Percentiles rank a stretch among this genome's conserved stretches.
Conservation (phyloP, 306 rosid species). For the peach (Prunus persica) region Prunus_persica_NCBIv2 NC_034011.1:17546001-17546500, state of each 20-base stretch:
- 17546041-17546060: conserved; percentile 99
- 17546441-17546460: conserved; percentile 87
- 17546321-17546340: conserved; percentile 77
- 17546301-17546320: conserved; percentile 76
- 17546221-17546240: conserved; percentile 88
- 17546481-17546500: conserved; percentile 84
- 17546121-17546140: conserved; percentile 91
- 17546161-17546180: conserved; percentile 89
- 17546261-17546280: conserved; percentile 90
- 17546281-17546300: conserved; percentile 62
- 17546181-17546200: conserved; percentile 94
- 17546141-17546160: conserved; percentile 95
- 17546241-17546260: conserved; percentile 94
- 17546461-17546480: conserved; percentile 83
- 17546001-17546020: conserved; percentile 79
- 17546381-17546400: conserved; percentile 72
- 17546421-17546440: conserved; percentile 61
- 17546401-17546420: conserved; percentile 70
- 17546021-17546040: conserved; percentile 94
- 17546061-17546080: conserved; percentile 97
- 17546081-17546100: conserved; percentile 85
- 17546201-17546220: conserved; percentile 88
- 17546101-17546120: conserved; percentile 91
- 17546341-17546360: conserved; percentile 95
- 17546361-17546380: conserved; percentile 73